A percentile compares a stretch with the other conserved stretches of the same genome.
Evolutionary conservation across 495 filamentous ascomycete species (phyloP).

Genomic region (Penicillium herquei): DNA sequence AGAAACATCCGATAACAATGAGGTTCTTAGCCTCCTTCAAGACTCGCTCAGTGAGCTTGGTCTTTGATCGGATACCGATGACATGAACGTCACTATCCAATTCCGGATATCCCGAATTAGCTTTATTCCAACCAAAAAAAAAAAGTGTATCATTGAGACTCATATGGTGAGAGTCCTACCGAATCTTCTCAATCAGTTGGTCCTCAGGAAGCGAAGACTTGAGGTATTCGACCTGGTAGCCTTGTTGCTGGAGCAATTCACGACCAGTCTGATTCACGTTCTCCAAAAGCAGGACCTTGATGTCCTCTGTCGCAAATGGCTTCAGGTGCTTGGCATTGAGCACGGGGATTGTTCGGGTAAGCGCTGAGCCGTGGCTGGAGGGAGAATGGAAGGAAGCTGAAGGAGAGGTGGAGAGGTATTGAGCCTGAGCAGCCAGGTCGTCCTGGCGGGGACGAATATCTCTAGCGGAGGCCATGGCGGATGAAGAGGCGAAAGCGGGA

Average conservation of each 20-base stretch:
- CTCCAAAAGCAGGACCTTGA: constrained; percentile 94
- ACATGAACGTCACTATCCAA: constrained; percentile 81
- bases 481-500: not conserved
- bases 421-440: constrained; percentile 38
- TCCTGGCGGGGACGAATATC: constrained; percentile 36
- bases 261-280: constrained; percentile 90
- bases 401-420: constrained; percentile 62
- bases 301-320: constrained; percentile 90
- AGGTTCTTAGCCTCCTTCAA: constrained; percentile 88
- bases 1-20: constrained; percentile 96
- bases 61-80: constrained; percentile 98
- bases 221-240: constrained; percentile 92
- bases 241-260: constrained; percentile 78
- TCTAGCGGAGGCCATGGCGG: constrained; percentile 23
- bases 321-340: constrained; percentile 75
- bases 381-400: constrained; percentile 63
- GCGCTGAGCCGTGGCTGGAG: constrained; percentile 43
- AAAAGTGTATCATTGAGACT: not conserved
- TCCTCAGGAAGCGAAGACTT: constrained; percentile 90
- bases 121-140: not conserved
- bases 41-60: constrained; percentile 83
- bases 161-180: constrained; percentile 45
- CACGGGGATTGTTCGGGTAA: constrained; percentile 32
- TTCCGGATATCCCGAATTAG: constrained; percentile 5
- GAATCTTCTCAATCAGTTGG: constrained; percentile 93